Conservation (phyloP, 2,329 filamentous ascomycete species). For the Periglandula ipomoeae region DNA sequence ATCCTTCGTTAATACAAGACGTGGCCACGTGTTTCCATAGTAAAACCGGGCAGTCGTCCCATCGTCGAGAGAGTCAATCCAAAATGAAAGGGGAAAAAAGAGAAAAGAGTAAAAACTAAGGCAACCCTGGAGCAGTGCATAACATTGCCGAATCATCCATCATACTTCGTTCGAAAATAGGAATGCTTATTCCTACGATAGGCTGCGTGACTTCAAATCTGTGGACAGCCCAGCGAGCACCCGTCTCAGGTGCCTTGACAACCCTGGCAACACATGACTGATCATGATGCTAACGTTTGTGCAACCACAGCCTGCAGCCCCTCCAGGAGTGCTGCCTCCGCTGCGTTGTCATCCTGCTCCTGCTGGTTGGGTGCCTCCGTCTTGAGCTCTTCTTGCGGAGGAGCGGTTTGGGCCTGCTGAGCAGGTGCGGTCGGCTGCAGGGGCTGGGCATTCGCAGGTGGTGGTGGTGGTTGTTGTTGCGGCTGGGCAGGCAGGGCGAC, state of each 20-base stretch:
- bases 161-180: too few relatives aligned
- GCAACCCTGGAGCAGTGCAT: too few relatives aligned
- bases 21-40: neutral
- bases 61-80: too few relatives aligned
- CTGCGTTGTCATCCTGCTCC: constrained; percentile 22
- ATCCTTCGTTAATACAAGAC: neutral
- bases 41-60: too few relatives aligned
- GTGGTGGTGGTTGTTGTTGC: neutral
- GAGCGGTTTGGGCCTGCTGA: constrained; percentile 7
- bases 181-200: too few relatives aligned
- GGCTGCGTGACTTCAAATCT: neutral
- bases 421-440: neutral
- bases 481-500: neutral
- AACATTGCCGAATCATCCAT: too few relatives aligned
- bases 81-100: neutral
- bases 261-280: neutral
- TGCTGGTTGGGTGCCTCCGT: constrained; percentile 13
- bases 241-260: neutral
- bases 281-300: constrained; percentile 13
- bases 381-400: constrained; percentile 15
- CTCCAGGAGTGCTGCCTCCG: constrained; percentile 25
- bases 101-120: neutral
- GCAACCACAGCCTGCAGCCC: constrained; percentile 26
- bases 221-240: neutral
- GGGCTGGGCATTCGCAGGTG: neutral